Evolutionary conservation across 164 flowering plant genomes (phyloP).

Genomic region (Piper longum): DNA sequence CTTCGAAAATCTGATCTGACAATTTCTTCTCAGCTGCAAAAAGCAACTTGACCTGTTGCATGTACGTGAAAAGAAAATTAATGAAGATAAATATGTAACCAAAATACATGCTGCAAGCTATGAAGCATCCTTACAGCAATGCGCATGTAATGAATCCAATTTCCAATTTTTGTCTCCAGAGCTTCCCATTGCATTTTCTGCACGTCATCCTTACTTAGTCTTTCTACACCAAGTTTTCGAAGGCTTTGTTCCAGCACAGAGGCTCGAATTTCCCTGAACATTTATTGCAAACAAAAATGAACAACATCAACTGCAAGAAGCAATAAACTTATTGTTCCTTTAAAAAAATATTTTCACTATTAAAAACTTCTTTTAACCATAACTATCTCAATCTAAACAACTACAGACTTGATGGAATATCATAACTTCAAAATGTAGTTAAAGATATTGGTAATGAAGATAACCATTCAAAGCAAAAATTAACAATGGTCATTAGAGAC

Average conservation of each 20-base stretch:
- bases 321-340: no score
- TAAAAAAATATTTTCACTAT: no score
- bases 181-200: slow-evolving; percentile 98
- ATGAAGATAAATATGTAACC: slow-evolving; percentile 3
- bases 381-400: no score
- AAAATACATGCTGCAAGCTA: not conserved
- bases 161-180: slow-evolving; percentile 84
- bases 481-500: not conserved
- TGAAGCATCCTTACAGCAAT: slow-evolving; percentile 49
- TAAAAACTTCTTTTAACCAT: no score
- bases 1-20: slow-evolving; percentile 82
- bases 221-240: slow-evolving; percentile 79
- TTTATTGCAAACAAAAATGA: not conserved
- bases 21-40: slow-evolving; percentile 78
- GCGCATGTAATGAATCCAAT: slow-evolving; percentile 82
- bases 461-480: not conserved
- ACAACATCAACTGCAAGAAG: no score
- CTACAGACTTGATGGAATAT: no score
- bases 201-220: slow-evolving; percentile 79
- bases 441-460: no score
- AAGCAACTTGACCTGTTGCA: slow-evolving; percentile 75
- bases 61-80: slow-evolving; percentile 9
- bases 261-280: slow-evolving; percentile 66
- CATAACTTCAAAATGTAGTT: no score
- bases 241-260: slow-evolving; percentile 73